A percentile compares a stretch with the other conserved stretches of the same genome.
phyloP scores from a whole-genome alignment of 2,329 filamentous ascomycete species.

The Cladosporium colombiae region DNA sequence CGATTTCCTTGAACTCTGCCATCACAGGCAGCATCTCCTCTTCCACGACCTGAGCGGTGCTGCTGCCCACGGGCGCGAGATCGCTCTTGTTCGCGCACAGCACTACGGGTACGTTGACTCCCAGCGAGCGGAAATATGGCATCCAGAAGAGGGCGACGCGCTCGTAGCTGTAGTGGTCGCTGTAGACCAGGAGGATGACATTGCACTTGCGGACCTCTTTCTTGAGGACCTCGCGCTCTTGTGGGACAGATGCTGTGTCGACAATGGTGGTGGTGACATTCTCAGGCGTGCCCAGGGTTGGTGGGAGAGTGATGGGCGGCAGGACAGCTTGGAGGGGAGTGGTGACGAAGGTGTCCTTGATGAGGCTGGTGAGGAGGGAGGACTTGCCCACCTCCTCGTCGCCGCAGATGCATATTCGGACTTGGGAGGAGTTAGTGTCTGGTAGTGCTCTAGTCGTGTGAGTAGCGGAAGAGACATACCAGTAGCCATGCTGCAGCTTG shows the following conservation, averaged over 20 bases:
- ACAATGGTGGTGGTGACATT: conserved; percentile 97
- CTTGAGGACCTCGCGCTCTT: conserved; percentile 84
- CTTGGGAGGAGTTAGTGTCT: conserved; percentile 42
- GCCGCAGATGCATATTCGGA: conserved; percentile 93
- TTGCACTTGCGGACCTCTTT: conserved; percentile 97
- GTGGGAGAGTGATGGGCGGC: conserved; percentile 91
- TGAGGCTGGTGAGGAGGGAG: conserved; percentile 70
- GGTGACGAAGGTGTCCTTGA: conserved; percentile 95
- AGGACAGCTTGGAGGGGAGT: conserved; percentile 94
- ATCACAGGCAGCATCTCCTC: conserved; percentile 98
- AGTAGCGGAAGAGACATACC: neutral
- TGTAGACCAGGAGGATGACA: conserved; percentile 94
- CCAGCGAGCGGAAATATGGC: conserved; percentile 93
- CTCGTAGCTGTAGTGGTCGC: conserved; percentile 98
- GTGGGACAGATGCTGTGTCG: conserved; percentile 92
- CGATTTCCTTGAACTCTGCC: conserved; percentile 98
- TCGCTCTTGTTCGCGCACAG: conserved; percentile 98
- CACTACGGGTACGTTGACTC: conserved; percentile 97
- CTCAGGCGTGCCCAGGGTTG: conserved; percentile 87
- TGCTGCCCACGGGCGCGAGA: conserved; percentile 64
- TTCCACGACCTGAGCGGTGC: conserved; percentile 80
- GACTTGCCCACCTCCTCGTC: conserved; percentile 96
- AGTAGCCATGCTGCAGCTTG: conserved; percentile 19
- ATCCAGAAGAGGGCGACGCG: conserved; percentile 97
- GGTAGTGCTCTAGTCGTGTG: neutral